Evolutionary conservation across 2,329 filamentous ascomycete species (phyloP), one percentile per base, ranked within the genome.

Genomic region (Trichoderma koningii): DNA sequence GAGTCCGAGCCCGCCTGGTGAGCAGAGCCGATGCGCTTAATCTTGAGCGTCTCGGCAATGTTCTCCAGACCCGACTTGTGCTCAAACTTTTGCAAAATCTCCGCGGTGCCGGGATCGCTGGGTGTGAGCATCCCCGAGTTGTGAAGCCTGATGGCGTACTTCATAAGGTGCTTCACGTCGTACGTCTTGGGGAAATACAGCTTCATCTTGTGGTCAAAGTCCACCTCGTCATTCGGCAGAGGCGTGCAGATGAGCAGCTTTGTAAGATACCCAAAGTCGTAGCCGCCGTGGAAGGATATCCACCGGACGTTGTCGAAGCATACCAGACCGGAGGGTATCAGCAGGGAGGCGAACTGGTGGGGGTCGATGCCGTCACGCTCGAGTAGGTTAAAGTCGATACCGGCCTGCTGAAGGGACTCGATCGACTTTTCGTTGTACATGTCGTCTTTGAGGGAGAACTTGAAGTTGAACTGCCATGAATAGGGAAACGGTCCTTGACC

Each of bases 381-480:
- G 68, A 97, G 88, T 67, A 89, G 85, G 62, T 86, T 83, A 69
- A 99, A 97, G 76, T 98, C 92, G 67, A 97, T 93, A n/a, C 95
- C 95, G 2, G 92, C 92, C 72, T 92, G 89, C 71, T 92, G 89
- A 21, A 98, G 85, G 71, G 96, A 92, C 69, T 95, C 90, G 70
- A 97, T 97, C 17, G 93, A 97, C 65, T 93, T 90, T 75, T 97
- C 90, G 68, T 96, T 95, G 79, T 96, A 98, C 95, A 99, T 99
- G 78, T 99, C 95, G 45, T 94, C 88, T 70, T 95, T 91, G 10
- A 97, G 83, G 1, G 92, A 95, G 77, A 98, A 99, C 71, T 93
- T 90, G 79, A 99, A 99, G 82, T 99, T 98, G 84, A 99, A 99
- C 71, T 97, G 94, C 95, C 95, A 99, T 19, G 94, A 96, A 74